phyloP scores from a whole-genome alignment of 352 stramenopile species.

The Aphanomyces stellatus region DNA sequence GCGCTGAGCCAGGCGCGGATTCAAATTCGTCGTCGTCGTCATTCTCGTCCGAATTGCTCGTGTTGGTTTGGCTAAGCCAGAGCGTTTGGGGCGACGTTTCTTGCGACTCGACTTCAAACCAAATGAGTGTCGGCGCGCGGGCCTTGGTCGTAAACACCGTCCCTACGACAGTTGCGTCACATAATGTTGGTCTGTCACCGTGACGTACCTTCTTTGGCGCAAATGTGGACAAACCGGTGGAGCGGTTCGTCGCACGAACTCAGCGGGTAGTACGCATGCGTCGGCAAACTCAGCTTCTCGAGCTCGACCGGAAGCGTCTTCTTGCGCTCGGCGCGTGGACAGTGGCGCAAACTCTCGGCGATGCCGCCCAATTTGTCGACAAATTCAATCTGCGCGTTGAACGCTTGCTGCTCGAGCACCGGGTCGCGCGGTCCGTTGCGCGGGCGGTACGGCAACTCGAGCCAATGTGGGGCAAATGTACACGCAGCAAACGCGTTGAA shows the following conservation, averaged over 20 bases:
- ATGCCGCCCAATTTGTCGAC: conserved; percentile 64
- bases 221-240: conserved; percentile 55
- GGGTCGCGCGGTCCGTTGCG: neutral
- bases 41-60: neutral
- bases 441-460: neutral
- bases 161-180: no score
- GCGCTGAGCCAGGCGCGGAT: no score
- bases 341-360: conserved; percentile 61
- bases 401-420: conserved; percentile 31
- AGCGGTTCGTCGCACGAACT: conserved; percentile 54
- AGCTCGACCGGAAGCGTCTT: conserved; percentile 47
- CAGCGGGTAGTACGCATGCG: conserved; percentile 59
- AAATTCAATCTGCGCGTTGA: conserved; percentile 61
- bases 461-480: neutral
- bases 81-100: conserved; percentile 18
- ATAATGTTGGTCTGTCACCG: no score
- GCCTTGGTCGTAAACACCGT: conserved; percentile 85
- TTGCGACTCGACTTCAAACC: conserved; percentile 71
- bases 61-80: neutral
- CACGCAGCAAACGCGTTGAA: neutral
- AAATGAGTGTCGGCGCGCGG: conserved; percentile 68
- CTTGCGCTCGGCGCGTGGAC: conserved; percentile 47
- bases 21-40: no score
- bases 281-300: conserved; percentile 40
- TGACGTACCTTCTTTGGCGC: conserved; percentile 37